Conservation (phyloP, 208 protist genomes). For the Leishmania lainsoni region DNA sequence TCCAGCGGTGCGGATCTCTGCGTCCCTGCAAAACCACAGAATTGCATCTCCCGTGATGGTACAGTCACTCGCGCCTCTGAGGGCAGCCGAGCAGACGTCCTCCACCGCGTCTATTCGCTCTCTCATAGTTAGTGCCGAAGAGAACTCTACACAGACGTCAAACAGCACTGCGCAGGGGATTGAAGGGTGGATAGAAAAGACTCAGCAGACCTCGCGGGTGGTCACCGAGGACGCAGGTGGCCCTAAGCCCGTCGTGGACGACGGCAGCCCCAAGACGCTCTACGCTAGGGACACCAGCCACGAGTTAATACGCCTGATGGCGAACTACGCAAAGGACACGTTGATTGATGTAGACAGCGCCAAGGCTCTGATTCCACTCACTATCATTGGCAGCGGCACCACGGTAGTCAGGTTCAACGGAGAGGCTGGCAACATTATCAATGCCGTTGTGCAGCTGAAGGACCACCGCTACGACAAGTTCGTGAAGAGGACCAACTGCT, state of each 20-base stretch:
- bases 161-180: neutral
- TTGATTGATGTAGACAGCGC: constrained; percentile 7
- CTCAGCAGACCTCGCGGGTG: neutral
- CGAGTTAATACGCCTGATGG: neutral
- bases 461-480: constrained; percentile 43
- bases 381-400: constrained; percentile 21
- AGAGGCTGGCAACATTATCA: constrained; percentile 36
- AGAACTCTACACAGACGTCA: neutral
- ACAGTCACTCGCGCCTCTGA: neutral
- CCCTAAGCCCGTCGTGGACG: neutral
- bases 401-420: constrained; percentile 44
- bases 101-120: constrained; percentile 8
- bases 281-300: neutral
- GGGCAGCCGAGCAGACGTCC: neutral
- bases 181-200: neutral
- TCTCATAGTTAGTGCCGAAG: neutral
- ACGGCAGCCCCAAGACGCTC: neutral
- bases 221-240: neutral
- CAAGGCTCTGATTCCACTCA: constrained; percentile 22
- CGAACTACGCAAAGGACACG: neutral
- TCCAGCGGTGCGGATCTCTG: neutral
- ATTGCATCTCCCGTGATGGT: neutral
- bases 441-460: constrained; percentile 49
- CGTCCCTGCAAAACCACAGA: neutral
- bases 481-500: constrained; percentile 49